Conservation (phyloP, 2,329 filamentous ascomycete genomes). For the Xenoacremonium recifei region DNA sequence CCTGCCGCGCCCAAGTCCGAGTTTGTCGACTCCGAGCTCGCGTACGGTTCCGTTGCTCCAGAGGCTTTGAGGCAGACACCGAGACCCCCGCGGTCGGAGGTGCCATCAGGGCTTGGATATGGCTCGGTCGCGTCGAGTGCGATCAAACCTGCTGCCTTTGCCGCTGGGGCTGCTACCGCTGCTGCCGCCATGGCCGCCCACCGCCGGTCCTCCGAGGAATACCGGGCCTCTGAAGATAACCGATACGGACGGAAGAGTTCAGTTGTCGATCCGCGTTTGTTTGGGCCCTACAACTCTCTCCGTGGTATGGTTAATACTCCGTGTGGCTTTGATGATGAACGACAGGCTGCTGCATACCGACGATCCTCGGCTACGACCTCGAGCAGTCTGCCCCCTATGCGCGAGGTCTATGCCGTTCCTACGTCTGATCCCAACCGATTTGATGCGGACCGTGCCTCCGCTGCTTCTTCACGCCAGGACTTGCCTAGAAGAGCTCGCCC, state of each 20-base stretch:
- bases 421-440: slow-evolving; percentile 64
- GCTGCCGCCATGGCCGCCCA: slow-evolving; percentile 37
- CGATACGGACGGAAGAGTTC: slow-evolving; percentile 37
- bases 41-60: slow-evolving; percentile 31
- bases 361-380: slow-evolving; percentile 5
- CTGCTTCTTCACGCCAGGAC: slow-evolving; percentile 41
- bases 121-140: slow-evolving; percentile 27
- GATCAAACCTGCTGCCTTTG: slow-evolving; percentile 23
- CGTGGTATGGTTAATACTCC: slow-evolving; percentile 53
- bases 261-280: slow-evolving; percentile 56
- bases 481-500: slow-evolving; percentile 46
- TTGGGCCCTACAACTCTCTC: slow-evolving; percentile 61
- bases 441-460: slow-evolving; percentile 54
- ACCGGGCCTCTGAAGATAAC: slow-evolving; percentile 23
- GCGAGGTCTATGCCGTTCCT: slow-evolving; percentile 65
- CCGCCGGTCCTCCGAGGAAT: neutral
- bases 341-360: slow-evolving; percentile 26
- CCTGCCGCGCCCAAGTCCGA: slow-evolving; percentile 13
- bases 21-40: slow-evolving; percentile 41
- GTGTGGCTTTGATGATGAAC: slow-evolving; percentile 50
- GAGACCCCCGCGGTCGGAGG: slow-evolving; percentile 9
- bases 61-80: slow-evolving; percentile 21
- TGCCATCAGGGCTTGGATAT: slow-evolving; percentile 40
- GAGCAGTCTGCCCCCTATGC: slow-evolving; percentile 42
- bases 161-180: slow-evolving; percentile 40